Conservation (phyloP, 106 monocot genomes). For the Dendrobium catenatum region DNA sequence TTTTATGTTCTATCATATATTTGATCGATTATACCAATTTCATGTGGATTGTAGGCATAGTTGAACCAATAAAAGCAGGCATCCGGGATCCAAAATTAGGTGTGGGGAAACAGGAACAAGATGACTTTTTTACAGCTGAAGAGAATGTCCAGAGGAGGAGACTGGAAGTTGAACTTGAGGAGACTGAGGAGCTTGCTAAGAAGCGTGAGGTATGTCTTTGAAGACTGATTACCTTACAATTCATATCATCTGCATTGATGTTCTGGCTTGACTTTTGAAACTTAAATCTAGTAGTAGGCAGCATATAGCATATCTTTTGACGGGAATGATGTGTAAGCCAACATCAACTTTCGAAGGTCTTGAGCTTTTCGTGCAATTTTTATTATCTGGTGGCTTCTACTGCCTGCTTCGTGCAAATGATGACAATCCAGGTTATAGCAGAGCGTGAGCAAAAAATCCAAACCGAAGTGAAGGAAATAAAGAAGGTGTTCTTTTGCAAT, state of each 20-base stretch:
- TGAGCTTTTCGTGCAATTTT: slow-evolving; percentile 90
- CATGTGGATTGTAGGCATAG: slow-evolving; percentile 51
- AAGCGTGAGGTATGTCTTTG: slow-evolving; percentile 80
- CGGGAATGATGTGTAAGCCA: slow-evolving; percentile 52
- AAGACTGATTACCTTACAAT: not conserved
- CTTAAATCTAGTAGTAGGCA: slow-evolving; percentile 39
- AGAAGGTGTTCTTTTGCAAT: slow-evolving; percentile 88
- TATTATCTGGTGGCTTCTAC: slow-evolving; percentile 98
- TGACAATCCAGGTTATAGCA: slow-evolving; percentile 99
- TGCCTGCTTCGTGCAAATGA: slow-evolving; percentile 92
- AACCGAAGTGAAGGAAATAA: slow-evolving; percentile 95
- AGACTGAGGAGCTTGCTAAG: slow-evolving; percentile 71
- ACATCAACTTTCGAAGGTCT: slow-evolving; percentile 67
- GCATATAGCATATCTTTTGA: slow-evolving; percentile 43
- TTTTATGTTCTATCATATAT: not conserved
- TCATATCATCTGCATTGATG: slow-evolving; percentile 16
- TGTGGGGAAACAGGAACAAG: slow-evolving; percentile 95
- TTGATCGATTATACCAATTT: not conserved
- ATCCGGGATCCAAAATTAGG: slow-evolving; percentile 93
- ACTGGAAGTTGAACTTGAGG: slow-evolving; percentile 78
- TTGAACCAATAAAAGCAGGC: slow-evolving; percentile 89
- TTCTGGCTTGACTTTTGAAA: slow-evolving; percentile 37
- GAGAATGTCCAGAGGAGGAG: slow-evolving; percentile 88
- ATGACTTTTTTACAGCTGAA: slow-evolving; percentile 94
- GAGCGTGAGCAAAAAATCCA: slow-evolving; percentile 96